Evolutionary conservation across 768 basidiomycete species (phyloP).

Genomic region (Naganishia antarctica): DNA sequence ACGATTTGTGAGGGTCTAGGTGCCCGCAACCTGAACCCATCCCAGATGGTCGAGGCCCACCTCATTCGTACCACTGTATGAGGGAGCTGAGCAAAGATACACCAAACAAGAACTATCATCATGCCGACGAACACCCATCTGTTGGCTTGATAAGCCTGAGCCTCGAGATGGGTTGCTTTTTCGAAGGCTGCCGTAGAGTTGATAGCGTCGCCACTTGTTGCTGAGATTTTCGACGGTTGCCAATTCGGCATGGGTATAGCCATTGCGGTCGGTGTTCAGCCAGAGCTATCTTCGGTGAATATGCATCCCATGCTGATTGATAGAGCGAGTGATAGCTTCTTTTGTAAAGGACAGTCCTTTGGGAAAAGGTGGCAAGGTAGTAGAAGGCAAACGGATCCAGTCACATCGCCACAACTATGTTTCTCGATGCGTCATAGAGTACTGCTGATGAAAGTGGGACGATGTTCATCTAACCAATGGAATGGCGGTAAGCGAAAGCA

Average conservation of each 20-base stretch:
- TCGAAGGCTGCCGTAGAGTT: conserved; percentile 32
- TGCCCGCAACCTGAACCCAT: conserved; percentile 2
- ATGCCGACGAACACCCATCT: conserved; percentile 30
- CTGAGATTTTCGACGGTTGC: conserved; percentile 9
- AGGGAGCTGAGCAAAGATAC: conserved; percentile 29
- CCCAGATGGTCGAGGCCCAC: neutral
- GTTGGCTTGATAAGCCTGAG: conserved; percentile 30
- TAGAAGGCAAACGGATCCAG: too few relatives aligned
- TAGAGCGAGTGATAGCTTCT: too few relatives aligned
- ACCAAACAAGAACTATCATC: conserved; percentile 30
- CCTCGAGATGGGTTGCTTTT: conserved; percentile 29
- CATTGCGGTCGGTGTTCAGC: neutral
- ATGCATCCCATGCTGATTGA: too few relatives aligned
- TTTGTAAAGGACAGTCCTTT: too few relatives aligned
- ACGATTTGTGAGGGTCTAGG: neutral
- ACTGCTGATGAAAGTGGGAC: too few relatives aligned
- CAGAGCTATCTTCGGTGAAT: too few relatives aligned
- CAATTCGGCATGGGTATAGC: conserved; percentile 17
- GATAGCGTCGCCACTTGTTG: conserved; percentile 24
- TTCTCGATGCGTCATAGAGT: too few relatives aligned
- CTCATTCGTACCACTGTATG: conserved; percentile 28
- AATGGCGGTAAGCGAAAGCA: too few relatives aligned
- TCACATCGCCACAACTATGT: too few relatives aligned
- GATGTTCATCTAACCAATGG: too few relatives aligned
- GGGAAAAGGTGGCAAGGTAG: too few relatives aligned